Percentiles rank a stretch among this genome's conserved stretches.
Conservation (phyloP, 805 yeast species). For the Metschnikowia shivogae region DNA sequence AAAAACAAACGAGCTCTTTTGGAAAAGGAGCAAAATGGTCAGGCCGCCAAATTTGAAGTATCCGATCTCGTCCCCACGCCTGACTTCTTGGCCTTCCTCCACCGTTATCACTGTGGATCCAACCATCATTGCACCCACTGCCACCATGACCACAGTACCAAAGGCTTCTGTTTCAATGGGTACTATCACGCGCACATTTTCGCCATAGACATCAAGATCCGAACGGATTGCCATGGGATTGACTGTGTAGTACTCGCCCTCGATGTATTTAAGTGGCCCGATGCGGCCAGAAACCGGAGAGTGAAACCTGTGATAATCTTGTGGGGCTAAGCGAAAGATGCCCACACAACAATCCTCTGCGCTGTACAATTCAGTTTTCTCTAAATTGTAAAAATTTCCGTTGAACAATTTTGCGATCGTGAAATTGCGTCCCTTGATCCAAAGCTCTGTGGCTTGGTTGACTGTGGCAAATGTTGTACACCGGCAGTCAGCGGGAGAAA, state of each 20-base stretch:
- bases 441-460: constrained; percentile 59
- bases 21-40: constrained; percentile 68
- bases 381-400: constrained; percentile 41
- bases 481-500: constrained; percentile 87
- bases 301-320: constrained; percentile 94
- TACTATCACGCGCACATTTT: constrained; percentile 73
- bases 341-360: constrained; percentile 56
- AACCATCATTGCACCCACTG: constrained; percentile 99
- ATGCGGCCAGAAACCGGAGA: constrained; percentile 75
- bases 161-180: constrained; percentile 74
- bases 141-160: constrained; percentile 71
- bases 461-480: constrained; percentile 65
- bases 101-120: constrained; percentile 80
- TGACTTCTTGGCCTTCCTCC: constrained; percentile 51
- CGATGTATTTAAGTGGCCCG: constrained; percentile 62
- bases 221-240: constrained; percentile 96
- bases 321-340: constrained; percentile 90
- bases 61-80: constrained; percentile 81
- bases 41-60: constrained; percentile 97
- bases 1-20: constrained; percentile 46
- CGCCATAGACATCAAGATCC: constrained; percentile 86
- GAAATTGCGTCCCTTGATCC: constrained; percentile 88
- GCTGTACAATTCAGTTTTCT: constrained; percentile 30
- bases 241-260: constrained; percentile 92
- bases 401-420: constrained; percentile 59